These are phyloP conservation scores for Incumbomyces lentus DNA, from an alignment of 2,329 filamentous ascomycete genomes.

Conservation along the genomic window DNA sequence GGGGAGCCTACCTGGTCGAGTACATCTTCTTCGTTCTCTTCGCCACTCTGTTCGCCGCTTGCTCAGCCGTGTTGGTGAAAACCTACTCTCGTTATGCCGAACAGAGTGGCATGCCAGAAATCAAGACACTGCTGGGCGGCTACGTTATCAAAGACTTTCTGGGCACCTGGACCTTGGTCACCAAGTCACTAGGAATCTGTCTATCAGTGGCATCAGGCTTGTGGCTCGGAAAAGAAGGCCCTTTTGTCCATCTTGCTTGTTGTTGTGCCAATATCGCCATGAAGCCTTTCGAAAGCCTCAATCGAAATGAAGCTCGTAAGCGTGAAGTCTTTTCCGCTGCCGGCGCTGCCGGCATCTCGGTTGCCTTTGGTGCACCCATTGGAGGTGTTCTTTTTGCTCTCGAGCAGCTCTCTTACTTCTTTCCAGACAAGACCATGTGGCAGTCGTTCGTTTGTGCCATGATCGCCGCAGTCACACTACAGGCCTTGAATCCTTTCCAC, in stretches of 20 bases:
- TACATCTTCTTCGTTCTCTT: constrained; percentile 81
- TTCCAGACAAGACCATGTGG: constrained; percentile 99
- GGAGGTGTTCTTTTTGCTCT: constrained; percentile 91
- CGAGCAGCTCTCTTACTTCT: constrained; percentile 96
- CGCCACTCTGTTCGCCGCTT: constrained; percentile 69
- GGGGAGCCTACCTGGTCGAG: constrained; percentile 70
- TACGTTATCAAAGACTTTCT: constrained; percentile 86
- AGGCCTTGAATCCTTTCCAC: constrained; percentile 86
- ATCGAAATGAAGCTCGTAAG: constrained; percentile 85
- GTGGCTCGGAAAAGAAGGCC: constrained; percentile 95
- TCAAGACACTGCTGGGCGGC: constrained; percentile 89
- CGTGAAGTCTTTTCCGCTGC: constrained; percentile 87
- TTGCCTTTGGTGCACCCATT: constrained; percentile 88
- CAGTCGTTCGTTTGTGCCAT: constrained; percentile 98
- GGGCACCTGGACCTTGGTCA: constrained; percentile 75
- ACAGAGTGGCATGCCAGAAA: constrained; percentile 93
- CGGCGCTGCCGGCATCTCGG: constrained; percentile 82
- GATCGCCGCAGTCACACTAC: constrained; percentile 90
- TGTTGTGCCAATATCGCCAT: constrained; percentile 92
- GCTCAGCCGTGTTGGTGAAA: constrained; percentile 68
- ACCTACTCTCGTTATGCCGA: constrained; percentile 80
- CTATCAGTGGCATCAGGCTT: constrained; percentile 86
- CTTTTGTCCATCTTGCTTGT: constrained; percentile 89
- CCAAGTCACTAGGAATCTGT: constrained; percentile 82
- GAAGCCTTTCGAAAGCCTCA: constrained; percentile 73